Base-by-base conservation (phyloP, 768 basidiomycete genomes). In the Mycena polygramma region DNA sequence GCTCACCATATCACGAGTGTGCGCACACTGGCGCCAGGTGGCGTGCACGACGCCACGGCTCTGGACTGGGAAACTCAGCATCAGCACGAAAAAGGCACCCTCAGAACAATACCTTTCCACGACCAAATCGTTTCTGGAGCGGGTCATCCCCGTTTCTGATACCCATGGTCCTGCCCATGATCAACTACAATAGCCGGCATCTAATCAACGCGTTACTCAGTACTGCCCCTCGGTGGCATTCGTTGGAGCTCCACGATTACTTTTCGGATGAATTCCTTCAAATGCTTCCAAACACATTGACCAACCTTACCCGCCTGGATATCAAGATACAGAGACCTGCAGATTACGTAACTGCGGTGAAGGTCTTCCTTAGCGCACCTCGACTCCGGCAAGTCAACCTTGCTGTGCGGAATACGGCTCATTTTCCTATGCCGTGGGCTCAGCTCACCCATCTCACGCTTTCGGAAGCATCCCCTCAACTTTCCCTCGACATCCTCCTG, bases 11-110 rank as follows among this genome's bases (percentile, higher is more conserved):
- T 65, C 35, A 15, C 24, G 20, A n/a, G 69, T 61, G 0, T 70
- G 52, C 45, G 69, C 45, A 1, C 26, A 70, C 58, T 70, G 69
- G 69, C 45, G 63, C 11, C 63, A 49, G 15, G 17, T 70, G 20
- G 69, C 41, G 13, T 37, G 19, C 13, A 69, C 45, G 0, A 64
- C 62, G 2, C 69, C 69, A 3, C 7, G 26, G 8, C 43, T 70
- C 8, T 70, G 63, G 69, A 57, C 39, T 19, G 2, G 1, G 37
- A 1, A 10, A 3, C 24, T 58, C n/a, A 1, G 19, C 14, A 58
- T 64, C 4, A 30, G 52, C 3, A 1, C 17, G 10, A 36, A 30
- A 22, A 63, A 57, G n/a, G 2, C 62, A 4, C 2, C 37, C 20
- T 24, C 45, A 0, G 53, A n/a, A n/a, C n/a, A n/a, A n/a, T n/a